These are phyloP conservation scores for Trichodelitschia bisporula DNA, from an alignment of 495 filamentous ascomycete genomes.

Conservation along the genomic window DNA sequence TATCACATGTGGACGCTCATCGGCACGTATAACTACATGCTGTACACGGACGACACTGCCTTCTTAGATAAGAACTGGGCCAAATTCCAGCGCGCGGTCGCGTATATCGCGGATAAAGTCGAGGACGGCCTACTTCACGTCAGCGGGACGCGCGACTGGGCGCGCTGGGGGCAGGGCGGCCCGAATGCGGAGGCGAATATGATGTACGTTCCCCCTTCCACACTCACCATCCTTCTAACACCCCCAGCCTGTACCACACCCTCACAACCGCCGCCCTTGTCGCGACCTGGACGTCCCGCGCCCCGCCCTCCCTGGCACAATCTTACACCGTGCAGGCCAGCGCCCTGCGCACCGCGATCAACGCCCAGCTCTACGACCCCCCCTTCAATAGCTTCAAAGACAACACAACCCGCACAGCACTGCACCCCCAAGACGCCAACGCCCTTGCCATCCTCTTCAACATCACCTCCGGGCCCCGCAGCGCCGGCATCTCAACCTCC, in stretches of 20 bases:
- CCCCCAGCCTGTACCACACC: slow-evolving; percentile 22
- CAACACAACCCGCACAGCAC: slow-evolving; percentile 22
- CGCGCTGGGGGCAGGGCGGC: slow-evolving; percentile 25
- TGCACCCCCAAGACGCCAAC: slow-evolving; percentile 13
- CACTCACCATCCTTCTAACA: no score
- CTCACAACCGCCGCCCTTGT: slow-evolving; percentile 24
- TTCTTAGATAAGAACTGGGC: slow-evolving; percentile 26
- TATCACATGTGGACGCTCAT: slow-evolving; percentile 42
- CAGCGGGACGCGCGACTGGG: slow-evolving; percentile 31
- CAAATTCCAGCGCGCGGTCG: slow-evolving; percentile 27
- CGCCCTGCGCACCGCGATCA: slow-evolving; percentile 19
- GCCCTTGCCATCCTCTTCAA: slow-evolving; percentile 11
- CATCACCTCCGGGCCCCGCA: slow-evolving; percentile 4
- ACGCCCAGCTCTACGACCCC: slow-evolving; percentile 25
- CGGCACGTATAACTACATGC: slow-evolving; percentile 35
- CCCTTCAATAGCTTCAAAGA: slow-evolving; percentile 29
- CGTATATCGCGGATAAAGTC: slow-evolving; percentile 27
- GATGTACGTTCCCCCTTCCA: slow-evolving; percentile 14
- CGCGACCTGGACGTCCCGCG: slow-evolving; percentile 24
- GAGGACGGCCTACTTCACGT: slow-evolving; percentile 29
- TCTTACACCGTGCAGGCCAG: slow-evolving; percentile 20
- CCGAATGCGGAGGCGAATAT: slow-evolving; percentile 32
- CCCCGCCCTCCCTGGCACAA: slow-evolving; percentile 19
- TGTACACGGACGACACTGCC: slow-evolving; percentile 28
- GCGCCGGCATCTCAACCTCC: slow-evolving; percentile 8